These are phyloP conservation scores for Solanum rostratum DNA, from an alignment of 257 asterid species.

Conservation along the genomic window DNA sequence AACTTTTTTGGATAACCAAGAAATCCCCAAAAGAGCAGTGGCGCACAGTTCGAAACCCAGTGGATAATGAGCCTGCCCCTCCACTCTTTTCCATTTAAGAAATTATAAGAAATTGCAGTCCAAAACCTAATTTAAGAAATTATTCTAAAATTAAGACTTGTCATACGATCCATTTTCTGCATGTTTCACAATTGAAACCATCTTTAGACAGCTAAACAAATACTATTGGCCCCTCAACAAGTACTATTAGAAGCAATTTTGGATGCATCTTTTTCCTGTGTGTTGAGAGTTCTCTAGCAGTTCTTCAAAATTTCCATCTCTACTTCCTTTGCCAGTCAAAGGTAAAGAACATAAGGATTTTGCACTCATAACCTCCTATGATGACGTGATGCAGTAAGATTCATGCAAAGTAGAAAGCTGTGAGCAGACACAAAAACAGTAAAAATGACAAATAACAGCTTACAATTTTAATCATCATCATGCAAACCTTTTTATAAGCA, in stretches of 20 bases:
- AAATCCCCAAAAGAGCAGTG: not conserved
- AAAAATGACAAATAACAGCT: not conserved
- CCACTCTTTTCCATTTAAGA: not conserved
- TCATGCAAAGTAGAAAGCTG: not conserved
- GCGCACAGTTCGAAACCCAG: not conserved
- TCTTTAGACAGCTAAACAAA: not conserved
- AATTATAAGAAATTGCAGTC: not conserved
- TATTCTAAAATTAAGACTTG: not conserved
- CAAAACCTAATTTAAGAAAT: not conserved
- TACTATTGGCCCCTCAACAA: not conserved
- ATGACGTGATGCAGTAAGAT: not conserved
- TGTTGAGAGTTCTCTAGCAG: not conserved
- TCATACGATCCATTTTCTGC: not conserved
- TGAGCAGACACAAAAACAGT: not conserved
- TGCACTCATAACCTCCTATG: not conserved
- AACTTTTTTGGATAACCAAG: not conserved
- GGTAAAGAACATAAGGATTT: not conserved
- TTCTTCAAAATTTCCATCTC: not conserved
- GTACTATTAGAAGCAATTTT: not conserved
- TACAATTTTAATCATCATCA: not conserved
- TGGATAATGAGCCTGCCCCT: not conserved
- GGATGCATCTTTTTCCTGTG: not conserved
- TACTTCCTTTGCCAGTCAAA: not conserved
- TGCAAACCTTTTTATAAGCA: not conserved
- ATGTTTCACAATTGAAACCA: not conserved